Base-by-base conservation (phyloP, 768 basidiomycete species). In the Roridomyces roridus region DNA sequence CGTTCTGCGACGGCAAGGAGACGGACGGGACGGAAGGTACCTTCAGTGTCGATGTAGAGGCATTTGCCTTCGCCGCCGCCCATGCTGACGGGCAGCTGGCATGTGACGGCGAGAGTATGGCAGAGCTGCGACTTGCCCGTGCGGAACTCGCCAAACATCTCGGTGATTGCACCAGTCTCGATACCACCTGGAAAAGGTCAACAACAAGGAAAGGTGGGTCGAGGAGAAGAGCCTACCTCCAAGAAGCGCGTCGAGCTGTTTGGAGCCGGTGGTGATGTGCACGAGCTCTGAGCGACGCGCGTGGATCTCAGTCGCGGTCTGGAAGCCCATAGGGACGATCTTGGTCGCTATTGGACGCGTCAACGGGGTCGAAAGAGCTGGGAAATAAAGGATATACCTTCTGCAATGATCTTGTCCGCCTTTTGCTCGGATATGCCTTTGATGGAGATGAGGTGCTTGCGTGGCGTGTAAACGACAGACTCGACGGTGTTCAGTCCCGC, bases 31-130 rank as follows among this genome's bases (percentile, higher is more conserved):
- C 97, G 94, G 80, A 99, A 99, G 9, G 97, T 99, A 24, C 96
- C 96, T 69, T 99, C 97, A 0, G 97, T 98, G 72, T 99, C 97
- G 74, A 99, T 98, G 73, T 97, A 99, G 41, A 99, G 78, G 68
- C 96, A 98, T 75, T 99, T 99, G 35, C 97, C 97, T 75, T 99
- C 97, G 12, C 97, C 97, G 15, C 97, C 97, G 18, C 97, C 96
- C 96, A 98, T 98, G 66, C 85, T 89, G 39, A 95, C 90, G 2
- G 97, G 97, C 14, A 98, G 83, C 76, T 98, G 96, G 69, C 97
- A 99, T 5, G 97, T 98, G 11, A 98, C 97, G 4, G 97, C 95
- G 42, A 99, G 86, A 0, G 96, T 98, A 70, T 99, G 97, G 70
- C 97, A 98, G 43, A 99, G 83, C 68, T 99, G 97, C 21, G 94